Evolutionary conservation across 169 alveolate species (phyloP).

Genomic region (Eimeria sp.): DNA sequence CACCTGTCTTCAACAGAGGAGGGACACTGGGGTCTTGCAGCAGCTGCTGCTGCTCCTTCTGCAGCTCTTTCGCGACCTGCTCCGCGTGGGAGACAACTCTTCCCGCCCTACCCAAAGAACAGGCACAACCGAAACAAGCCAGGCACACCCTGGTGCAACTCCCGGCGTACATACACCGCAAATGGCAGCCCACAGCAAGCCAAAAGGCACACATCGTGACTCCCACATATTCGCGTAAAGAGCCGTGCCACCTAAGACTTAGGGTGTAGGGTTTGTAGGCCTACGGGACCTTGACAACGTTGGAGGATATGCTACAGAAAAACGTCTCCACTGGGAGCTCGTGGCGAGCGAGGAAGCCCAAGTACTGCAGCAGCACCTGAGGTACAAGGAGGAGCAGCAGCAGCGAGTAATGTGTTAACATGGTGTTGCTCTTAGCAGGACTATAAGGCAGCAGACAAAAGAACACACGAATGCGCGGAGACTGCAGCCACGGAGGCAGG

Average conservation of each 20-base stretch:
- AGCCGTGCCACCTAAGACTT: background rate
- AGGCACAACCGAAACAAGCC: background rate
- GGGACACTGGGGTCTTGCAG: slow-evolving; percentile 59
- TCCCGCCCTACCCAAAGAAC: background rate
- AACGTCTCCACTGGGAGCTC: slow-evolving; percentile 67
- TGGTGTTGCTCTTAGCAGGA: background rate
- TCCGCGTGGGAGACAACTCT: slow-evolving; percentile 40
- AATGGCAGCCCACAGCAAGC: background rate
- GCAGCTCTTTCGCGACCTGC: slow-evolving; percentile 34
- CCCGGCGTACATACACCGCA: background rate
- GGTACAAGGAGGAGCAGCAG: slow-evolving; percentile 47
- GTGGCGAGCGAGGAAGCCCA: slow-evolving; percentile 57
- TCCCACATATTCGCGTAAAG: too few species aligned
- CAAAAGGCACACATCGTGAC: background rate
- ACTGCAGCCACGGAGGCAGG: background rate
- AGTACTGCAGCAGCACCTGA: slow-evolving; percentile 72
- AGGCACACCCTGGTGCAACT: background rate
- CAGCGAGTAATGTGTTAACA: background rate
- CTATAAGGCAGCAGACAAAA: background rate
- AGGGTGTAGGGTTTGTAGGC: slow-evolving; percentile 54
- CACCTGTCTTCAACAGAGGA: slow-evolving; percentile 42
- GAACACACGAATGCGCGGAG: background rate
- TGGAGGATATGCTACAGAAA: slow-evolving; percentile 65
- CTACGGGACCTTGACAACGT: slow-evolving; percentile 70
- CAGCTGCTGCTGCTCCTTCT: slow-evolving; percentile 58